phyloP scores from a whole-genome alignment of 306 rosid species.

The Sphenostylis stenocarpa region DNA sequence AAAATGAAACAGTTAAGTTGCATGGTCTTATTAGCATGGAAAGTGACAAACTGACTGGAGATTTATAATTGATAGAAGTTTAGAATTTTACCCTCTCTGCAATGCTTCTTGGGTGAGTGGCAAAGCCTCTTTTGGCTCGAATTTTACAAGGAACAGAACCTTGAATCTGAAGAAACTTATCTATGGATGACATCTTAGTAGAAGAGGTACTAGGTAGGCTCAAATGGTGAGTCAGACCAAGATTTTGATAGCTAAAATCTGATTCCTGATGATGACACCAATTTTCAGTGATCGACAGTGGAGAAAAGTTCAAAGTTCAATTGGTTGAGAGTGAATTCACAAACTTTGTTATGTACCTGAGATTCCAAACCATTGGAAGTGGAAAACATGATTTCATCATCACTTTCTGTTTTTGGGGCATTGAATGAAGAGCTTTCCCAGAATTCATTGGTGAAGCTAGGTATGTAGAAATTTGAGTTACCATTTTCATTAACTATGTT shows the following conservation, averaged over 20 bases:
- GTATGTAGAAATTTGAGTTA: constrained; percentile 31
- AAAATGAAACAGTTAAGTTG: background rate
- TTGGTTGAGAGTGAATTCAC: background rate
- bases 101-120: constrained; percentile 96
- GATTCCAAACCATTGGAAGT: constrained; percentile 54
- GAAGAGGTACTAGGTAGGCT: constrained; percentile 67
- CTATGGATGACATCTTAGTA: constrained; percentile 44
- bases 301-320: background rate
- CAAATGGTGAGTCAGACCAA: constrained; percentile 64
- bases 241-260: constrained; percentile 41
- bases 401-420: constrained; percentile 54
- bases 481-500: constrained; percentile 39
- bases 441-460: constrained; percentile 48
- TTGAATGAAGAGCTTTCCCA: constrained; percentile 57
- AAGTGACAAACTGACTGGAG: background rate
- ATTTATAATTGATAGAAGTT: background rate
- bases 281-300: background rate
- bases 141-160: constrained; percentile 70
- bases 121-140: constrained; percentile 92
- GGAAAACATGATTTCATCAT: constrained; percentile 55
- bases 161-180: constrained; percentile 61
- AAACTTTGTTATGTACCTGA: constrained; percentile 45
- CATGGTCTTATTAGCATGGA: background rate
- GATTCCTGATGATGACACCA: constrained; percentile 36
- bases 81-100: constrained; percentile 78